A percentile compares a stretch with the other conserved stretches of the same genome.
These are phyloP conservation scores for Taphrina wiesneri DNA, from an alignment of 1,139 yeast species.

Conservation along the genomic window DNA sequence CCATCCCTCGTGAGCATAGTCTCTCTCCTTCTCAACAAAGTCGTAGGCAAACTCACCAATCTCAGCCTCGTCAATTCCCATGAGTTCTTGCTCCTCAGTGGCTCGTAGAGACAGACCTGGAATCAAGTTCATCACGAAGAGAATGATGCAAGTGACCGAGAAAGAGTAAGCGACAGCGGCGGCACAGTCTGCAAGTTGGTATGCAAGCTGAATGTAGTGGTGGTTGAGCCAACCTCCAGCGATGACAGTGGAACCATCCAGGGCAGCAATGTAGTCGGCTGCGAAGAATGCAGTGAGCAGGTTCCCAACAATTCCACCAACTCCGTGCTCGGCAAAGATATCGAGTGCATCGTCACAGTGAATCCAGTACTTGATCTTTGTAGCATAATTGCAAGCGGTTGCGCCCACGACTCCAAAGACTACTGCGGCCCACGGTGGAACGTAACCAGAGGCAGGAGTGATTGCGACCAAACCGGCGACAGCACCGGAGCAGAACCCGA, in stretches of 20 bases:
- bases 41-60: conserved; percentile 98
- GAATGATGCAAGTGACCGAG: conserved; percentile 67
- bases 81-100: conserved; percentile 82
- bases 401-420: conserved; percentile 81
- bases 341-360: conserved; percentile 94
- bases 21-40: conserved; percentile 93
- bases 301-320: conserved; percentile 87
- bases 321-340: conserved; percentile 89
- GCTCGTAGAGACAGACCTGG: conserved; percentile 79
- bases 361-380: conserved; percentile 72
- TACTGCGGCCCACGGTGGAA: conserved; percentile 84
- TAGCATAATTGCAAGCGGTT: conserved; percentile 86
- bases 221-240: conserved; percentile 94
- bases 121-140: conserved; percentile 71
- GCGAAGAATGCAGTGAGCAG: conserved; percentile 88
- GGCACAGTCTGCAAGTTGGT: conserved; percentile 82
- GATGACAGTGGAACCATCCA: conserved; percentile 61
- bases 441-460: conserved; percentile 96
- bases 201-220: conserved; percentile 84
- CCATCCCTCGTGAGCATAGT: conserved; percentile 43
- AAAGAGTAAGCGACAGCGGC: conserved; percentile 81
- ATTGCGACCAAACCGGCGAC: conserved; percentile 93
- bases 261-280: conserved; percentile 83
- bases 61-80: conserved; percentile 90
- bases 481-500: conserved; percentile 90